Conservation (phyloP, 2,329 filamentous ascomycete genomes). For the Decorospora gaudefroyi region DNA sequence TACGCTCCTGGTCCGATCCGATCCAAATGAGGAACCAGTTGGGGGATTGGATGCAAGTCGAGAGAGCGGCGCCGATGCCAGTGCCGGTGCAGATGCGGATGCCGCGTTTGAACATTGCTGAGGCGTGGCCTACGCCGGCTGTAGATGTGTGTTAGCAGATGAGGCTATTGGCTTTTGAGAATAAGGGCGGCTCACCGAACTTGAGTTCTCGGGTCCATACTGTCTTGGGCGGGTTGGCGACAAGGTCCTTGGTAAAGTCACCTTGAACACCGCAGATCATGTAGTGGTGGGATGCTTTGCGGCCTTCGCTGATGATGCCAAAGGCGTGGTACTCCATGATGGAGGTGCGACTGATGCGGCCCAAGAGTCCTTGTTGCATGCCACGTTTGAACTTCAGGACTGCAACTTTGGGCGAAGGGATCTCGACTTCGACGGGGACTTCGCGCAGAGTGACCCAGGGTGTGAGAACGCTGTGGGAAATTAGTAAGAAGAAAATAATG, state of each 20-base stretch:
- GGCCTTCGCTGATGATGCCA: constrained; percentile 44
- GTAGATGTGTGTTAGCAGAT: constrained; percentile 15
- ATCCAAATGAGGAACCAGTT: constrained; percentile 48
- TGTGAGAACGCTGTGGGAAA: constrained; percentile 30
- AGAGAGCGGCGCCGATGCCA: constrained; percentile 43
- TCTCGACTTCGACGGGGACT: constrained; percentile 42
- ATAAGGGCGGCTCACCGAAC: constrained; percentile 33
- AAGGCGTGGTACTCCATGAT: constrained; percentile 48
- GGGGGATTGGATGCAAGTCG: constrained; percentile 43
- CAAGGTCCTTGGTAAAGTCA: constrained; percentile 43
- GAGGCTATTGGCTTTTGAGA: not conserved
- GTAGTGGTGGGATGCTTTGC: constrained; percentile 38
- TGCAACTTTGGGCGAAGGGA: constrained; percentile 45
- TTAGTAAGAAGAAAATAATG: constrained; percentile 11
- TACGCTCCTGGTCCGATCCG: constrained; percentile 44
- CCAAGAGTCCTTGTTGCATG: constrained; percentile 45
- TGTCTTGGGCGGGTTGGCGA: constrained; percentile 40
- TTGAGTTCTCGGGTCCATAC: constrained; percentile 45
- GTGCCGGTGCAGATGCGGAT: constrained; percentile 46
- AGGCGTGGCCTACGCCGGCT: constrained; percentile 45
- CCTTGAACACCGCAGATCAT: constrained; percentile 47
- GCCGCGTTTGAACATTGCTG: constrained; percentile 45
- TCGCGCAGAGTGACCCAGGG: constrained; percentile 46
- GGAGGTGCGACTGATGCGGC: constrained; percentile 43
- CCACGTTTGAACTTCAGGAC: constrained; percentile 42